These are phyloP conservation scores for Salvia splendens DNA, from an alignment of 257 asterid species.

Conservation along the genomic window DNA sequence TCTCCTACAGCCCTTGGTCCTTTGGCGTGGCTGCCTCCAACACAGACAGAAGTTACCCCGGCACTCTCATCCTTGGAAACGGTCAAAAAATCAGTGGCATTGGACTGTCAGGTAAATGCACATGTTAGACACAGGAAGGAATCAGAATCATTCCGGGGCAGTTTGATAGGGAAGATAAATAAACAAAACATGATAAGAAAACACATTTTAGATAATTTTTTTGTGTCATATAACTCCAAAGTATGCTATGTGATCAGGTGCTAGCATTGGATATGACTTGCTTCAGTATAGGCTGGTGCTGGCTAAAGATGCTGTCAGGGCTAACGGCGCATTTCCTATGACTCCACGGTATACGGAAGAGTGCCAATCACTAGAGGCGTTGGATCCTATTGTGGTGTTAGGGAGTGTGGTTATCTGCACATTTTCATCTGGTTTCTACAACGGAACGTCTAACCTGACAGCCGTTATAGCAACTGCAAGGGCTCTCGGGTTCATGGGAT, in stretches of 20 bases:
- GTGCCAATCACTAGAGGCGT: conserved; percentile 80
- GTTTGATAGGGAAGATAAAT: too few species aligned
- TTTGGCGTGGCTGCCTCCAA: conserved; percentile 70
- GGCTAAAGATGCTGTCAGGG: conserved; percentile 69
- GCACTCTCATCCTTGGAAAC: conserved; percentile 72
- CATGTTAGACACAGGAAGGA: not conserved
- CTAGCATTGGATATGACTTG: conserved; percentile 65
- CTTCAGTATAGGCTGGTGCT: conserved; percentile 62
- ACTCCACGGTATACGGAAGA: conserved; percentile 63
- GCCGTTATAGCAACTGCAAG: conserved; percentile 65
- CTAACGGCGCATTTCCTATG: conserved; percentile 50
- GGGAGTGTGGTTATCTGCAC: conserved; percentile 81
- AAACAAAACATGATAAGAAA: too few species aligned
- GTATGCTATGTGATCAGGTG: conserved; percentile 41
- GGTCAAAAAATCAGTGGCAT: conserved; percentile 63
- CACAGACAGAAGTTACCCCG: conserved; percentile 82
- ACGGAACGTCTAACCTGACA: conserved; percentile 60
- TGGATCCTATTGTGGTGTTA: conserved; percentile 54
- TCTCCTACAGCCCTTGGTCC: conserved; percentile 89
- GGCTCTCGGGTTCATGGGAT: conserved; percentile 67
- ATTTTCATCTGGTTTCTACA: conserved; percentile 75
- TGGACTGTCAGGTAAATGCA: conserved; percentile 70
- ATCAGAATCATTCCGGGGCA: too few species aligned
- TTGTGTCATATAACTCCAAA: too few species aligned
- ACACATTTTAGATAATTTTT: too few species aligned